Percentiles rank a stretch among this genome's conserved stretches.
Evolutionary conservation across 148 eudicot genomes (phyloP).

Genomic region (Vaccinium macrocarpon): DNA sequence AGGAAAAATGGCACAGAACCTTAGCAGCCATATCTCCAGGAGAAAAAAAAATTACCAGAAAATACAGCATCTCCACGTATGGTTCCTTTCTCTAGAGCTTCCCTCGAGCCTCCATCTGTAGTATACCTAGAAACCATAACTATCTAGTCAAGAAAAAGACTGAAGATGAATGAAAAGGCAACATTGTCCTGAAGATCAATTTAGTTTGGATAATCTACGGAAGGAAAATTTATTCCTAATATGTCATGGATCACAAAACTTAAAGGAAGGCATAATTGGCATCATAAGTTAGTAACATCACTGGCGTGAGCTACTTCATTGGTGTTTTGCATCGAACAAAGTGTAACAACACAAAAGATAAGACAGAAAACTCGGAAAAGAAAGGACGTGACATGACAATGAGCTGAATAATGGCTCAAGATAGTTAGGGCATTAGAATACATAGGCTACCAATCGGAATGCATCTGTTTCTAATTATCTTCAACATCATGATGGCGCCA

Average conservation of each 20-base stretch:
- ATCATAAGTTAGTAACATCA: slow-evolving; percentile 1
- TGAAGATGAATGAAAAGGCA: slow-evolving; percentile 1
- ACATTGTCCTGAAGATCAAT: neutral
- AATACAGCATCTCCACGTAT: slow-evolving; percentile 65
- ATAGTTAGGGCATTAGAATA: neutral
- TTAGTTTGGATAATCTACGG: neutral
- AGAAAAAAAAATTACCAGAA: slow-evolving; percentile 47
- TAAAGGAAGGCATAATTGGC: slow-evolving; percentile 5
- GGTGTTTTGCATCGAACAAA: neutral
- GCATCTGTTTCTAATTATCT: too few species aligned
- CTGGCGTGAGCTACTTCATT: neutral
- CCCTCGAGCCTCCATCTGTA: slow-evolving; percentile 85
- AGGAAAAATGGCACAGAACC: neutral
- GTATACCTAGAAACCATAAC: slow-evolving; percentile 64
- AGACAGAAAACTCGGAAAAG: neutral
- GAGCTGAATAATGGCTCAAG: slow-evolving; percentile 1
- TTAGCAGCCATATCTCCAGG: neutral
- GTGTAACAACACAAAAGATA: neutral
- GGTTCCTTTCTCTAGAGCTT: slow-evolving; percentile 85
- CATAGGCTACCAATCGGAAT: neutral
- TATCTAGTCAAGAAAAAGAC: slow-evolving; percentile 7
- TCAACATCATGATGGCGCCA: too few species aligned
- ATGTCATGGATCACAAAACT: neutral
- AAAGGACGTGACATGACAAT: neutral
- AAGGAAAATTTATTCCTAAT: neutral